A percentile compares a stretch with the other conserved stretches of the same genome.
Evolutionary conservation across 2,329 filamentous ascomycete genomes (phyloP).

Genomic region (Pseudogymnoascus sp.): DNA sequence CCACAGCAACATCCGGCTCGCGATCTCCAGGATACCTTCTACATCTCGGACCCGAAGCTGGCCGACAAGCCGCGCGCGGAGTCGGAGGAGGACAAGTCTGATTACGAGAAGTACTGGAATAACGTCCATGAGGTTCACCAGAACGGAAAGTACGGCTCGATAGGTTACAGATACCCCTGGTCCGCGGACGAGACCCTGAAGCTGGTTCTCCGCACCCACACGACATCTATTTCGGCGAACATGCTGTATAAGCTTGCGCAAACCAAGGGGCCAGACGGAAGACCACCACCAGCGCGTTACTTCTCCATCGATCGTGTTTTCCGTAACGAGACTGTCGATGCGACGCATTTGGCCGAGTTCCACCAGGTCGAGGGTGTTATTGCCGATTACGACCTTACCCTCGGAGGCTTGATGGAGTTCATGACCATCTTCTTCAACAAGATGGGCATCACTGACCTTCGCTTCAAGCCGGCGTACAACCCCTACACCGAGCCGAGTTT

Average conservation of each 20-base stretch:
- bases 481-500: conserved; percentile 92
- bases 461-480: conserved; percentile 97
- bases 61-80: conserved; percentile 61
- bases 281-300: conserved; percentile 68
- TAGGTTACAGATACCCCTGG: conserved; percentile 96
- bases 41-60: conserved; percentile 78
- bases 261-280: conserved; percentile 64
- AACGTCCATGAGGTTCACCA: conserved; percentile 84
- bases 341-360: conserved; percentile 94
- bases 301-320: conserved; percentile 99
- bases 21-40: conserved; percentile 97
- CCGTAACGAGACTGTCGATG: conserved; percentile 94
- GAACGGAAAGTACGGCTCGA: conserved; percentile 84
- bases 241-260: conserved; percentile 86
- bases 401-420: conserved; percentile 89
- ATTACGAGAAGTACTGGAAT: conserved; percentile 82
- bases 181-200: conserved; percentile 75
- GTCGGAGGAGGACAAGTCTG: conserved; percentile 46
- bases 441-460: conserved; percentile 81
- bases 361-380: conserved; percentile 98
- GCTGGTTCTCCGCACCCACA: conserved; percentile 91
- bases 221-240: conserved; percentile 82
- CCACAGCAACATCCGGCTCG: conserved; percentile 96
- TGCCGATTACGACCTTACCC: conserved; percentile 86
- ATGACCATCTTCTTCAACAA: conserved; percentile 94